A percentile compares a stretch with the other conserved stretches of the same genome.
Evolutionary conservation across 768 basidiomycete species (phyloP).

Genomic region (Pholiota molesta): DNA sequence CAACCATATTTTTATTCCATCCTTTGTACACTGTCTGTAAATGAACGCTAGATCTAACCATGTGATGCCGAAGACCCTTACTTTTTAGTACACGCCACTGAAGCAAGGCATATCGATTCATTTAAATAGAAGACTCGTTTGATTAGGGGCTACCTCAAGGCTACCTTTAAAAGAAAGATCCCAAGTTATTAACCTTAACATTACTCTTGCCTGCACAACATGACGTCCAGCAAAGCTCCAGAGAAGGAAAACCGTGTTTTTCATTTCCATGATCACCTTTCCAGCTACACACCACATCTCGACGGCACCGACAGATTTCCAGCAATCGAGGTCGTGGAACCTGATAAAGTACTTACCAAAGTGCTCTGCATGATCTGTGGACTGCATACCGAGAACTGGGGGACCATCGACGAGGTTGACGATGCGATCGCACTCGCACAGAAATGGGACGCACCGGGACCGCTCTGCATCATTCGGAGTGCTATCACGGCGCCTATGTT

Average conservation of each 20-base stretch:
- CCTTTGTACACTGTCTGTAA: background rate
- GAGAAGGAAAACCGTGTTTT: conserved; percentile 21
- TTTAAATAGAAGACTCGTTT: conserved; percentile 1
- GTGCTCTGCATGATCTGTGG: conserved; percentile 46
- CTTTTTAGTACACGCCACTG: conserved; percentile 16
- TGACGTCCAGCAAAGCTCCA: conserved; percentile 18
- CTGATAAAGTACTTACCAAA: conserved; percentile 37
- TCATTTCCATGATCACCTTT: conserved; percentile 57
- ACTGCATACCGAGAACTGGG: conserved; percentile 40
- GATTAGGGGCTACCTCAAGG: background rate
- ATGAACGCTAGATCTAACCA: background rate
- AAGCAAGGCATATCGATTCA: conserved; percentile 13
- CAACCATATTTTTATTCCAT: background rate
- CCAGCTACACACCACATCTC: conserved; percentile 15
- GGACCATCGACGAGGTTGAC: conserved; percentile 43
- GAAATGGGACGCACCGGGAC: conserved; percentile 49
- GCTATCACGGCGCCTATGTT: conserved; percentile 44
- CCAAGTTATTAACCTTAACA: conserved; percentile 1
- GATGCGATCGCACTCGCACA: conserved; percentile 43
- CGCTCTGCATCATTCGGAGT: conserved; percentile 43
- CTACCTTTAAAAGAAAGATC: conserved; percentile 8
- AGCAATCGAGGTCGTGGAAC: conserved; percentile 33
- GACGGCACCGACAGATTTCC: conserved; percentile 19
- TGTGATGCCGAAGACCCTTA: background rate
- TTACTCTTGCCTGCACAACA: conserved; percentile 6